Percentiles rank a stretch among this genome's conserved stretches.
Conservation (phyloP, 192 early-diverging fungal species). For the Lobosporangium transversale region DNA sequence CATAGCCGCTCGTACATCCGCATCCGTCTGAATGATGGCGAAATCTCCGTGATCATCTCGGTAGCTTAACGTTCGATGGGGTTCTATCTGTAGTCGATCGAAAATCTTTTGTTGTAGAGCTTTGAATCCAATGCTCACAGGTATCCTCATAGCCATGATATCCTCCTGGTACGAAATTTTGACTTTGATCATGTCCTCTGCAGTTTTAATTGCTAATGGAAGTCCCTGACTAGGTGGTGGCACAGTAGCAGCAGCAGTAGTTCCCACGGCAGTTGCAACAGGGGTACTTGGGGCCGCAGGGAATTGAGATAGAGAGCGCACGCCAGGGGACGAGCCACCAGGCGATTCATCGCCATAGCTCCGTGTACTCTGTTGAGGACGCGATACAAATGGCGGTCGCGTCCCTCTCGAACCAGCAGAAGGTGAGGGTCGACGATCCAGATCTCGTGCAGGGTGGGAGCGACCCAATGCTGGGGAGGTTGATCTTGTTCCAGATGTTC, state of each 20-base stretch:
- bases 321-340: constrained; percentile 15
- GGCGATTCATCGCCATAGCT: constrained; percentile 25
- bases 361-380: no score
- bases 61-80: constrained; percentile 25
- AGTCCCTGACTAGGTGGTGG: no score
- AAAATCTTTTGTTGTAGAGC: constrained; percentile 69
- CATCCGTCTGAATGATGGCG: constrained; percentile 19
- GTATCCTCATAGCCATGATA: constrained; percentile 77
- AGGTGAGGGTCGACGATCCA: constrained; percentile 24
- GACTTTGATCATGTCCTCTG: constrained; percentile 65
- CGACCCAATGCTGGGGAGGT: constrained; percentile 13
- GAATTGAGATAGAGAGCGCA: constrained; percentile 25
- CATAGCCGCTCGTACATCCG: constrained; percentile 37
- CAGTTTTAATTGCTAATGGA: no score
- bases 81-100: constrained; percentile 56
- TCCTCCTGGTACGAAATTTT: constrained; percentile 77
- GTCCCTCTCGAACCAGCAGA: constrained; percentile 1
- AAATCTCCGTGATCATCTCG: constrained; percentile 39
- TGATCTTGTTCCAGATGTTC: constrained; percentile 1
- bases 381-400: no score
- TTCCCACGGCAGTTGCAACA: neutral
- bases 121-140: constrained; percentile 61
- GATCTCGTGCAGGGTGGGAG: constrained; percentile 4
- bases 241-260: no score
- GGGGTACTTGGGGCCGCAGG: neutral